A percentile compares a stretch with the other conserved stretches of the same genome.
Evolutionary conservation across 345 rosid genomes (phyloP).

Genomic region (Lumnitzera littorea): DNA sequence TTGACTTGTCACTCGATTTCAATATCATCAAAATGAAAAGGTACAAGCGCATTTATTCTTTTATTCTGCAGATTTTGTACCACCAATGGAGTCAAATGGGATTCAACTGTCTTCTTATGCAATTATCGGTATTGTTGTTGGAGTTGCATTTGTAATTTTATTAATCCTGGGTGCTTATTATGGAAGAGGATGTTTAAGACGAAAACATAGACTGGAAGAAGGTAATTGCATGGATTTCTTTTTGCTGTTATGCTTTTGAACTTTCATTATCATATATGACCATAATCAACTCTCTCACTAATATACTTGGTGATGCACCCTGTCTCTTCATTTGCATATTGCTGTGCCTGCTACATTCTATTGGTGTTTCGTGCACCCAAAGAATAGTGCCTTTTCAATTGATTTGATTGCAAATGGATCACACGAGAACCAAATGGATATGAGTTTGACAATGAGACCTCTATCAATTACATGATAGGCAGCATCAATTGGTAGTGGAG

Average conservation of each 20-base stretch:
- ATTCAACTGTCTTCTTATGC: background rate
- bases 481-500: too few relatives aligned
- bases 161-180: background rate
- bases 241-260: background rate
- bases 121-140: background rate
- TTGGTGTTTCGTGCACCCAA: too few relatives aligned
- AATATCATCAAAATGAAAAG: too few relatives aligned
- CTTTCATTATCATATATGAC: too few relatives aligned
- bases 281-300: background rate
- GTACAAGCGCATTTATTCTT: too few relatives aligned
- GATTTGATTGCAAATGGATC: too few relatives aligned
- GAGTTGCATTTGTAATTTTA: background rate
- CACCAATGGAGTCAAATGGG: background rate
- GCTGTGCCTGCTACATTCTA: too few relatives aligned
- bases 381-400: too few relatives aligned
- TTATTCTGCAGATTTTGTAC: conserved; percentile 1
- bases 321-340: too few relatives aligned
- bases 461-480: background rate
- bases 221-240: background rate
- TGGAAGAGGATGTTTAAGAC: background rate
- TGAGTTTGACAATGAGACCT: background rate
- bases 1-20: too few relatives aligned
- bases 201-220: background rate
- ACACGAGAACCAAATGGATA: background rate
- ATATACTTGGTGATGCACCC: too few relatives aligned